Percentiles rank a stretch among this genome's conserved stretches.
These are phyloP conservation scores for Zoysia matrella DNA, from an alignment of 202 grass and related monocot genomes.

Conservation along the genomic window DNA sequence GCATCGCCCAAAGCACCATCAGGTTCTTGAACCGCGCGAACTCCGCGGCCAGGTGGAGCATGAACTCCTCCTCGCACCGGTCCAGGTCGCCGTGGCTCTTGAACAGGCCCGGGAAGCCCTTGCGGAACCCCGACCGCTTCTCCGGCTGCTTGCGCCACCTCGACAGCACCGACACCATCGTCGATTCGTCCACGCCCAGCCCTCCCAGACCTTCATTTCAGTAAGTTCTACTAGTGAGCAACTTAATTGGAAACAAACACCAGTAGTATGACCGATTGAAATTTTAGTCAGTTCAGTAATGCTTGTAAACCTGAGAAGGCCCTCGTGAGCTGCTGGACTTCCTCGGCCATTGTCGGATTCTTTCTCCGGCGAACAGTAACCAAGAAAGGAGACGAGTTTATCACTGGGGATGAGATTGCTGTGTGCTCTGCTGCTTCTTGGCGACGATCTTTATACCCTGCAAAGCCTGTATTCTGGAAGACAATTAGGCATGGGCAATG, in stretches of 20 bases:
- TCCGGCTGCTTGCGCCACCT: conserved; percentile 84
- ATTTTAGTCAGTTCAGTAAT: background rate
- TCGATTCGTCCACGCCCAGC: conserved; percentile 65
- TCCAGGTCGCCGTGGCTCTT: conserved; percentile 62
- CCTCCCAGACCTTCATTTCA: conserved; percentile 68
- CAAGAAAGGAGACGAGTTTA: background rate
- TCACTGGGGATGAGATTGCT: conserved; percentile 8
- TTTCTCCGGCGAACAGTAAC: background rate
- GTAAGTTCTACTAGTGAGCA: too few relatives aligned
- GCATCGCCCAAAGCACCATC: conserved; percentile 90
- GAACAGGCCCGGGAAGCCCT: conserved; percentile 65
- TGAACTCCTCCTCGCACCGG: conserved; percentile 68
- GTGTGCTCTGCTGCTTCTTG: conserved; percentile 2
- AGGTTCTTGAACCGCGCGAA: conserved; percentile 92
- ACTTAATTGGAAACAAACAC: too few relatives aligned
- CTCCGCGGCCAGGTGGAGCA: conserved; percentile 65
- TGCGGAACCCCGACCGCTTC: conserved; percentile 68
- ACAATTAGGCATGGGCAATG: conserved; percentile 44
- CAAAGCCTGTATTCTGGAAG: conserved; percentile 20
- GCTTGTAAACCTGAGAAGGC: conserved; percentile 77
- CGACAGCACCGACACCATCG: conserved; percentile 64
- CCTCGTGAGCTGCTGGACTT: conserved; percentile 68
- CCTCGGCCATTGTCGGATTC: conserved; percentile 51
- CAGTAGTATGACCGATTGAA: background rate
- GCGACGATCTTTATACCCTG: conserved; percentile 54